These are phyloP conservation scores for Aspergillus sp. DNA, from an alignment of 2,329 filamentous ascomycete species.

Conservation along the genomic window DNA sequence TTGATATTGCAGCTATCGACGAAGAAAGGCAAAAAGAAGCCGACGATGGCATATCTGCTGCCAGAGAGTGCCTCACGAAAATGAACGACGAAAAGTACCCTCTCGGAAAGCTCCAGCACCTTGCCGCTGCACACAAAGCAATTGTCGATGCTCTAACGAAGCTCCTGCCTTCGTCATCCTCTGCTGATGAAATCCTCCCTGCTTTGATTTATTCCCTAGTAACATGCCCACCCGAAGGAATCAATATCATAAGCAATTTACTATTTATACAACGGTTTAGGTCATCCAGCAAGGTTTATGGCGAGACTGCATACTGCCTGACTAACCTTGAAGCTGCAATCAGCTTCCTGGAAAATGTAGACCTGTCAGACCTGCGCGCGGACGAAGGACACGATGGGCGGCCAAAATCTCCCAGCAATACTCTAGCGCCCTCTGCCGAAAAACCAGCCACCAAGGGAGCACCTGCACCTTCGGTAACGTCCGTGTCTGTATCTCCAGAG, in stretches of 20 bases:
- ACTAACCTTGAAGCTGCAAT: slow-evolving; percentile 94
- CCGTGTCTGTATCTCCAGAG: slow-evolving; percentile 21
- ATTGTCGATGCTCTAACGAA: slow-evolving; percentile 78
- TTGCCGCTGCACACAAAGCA: slow-evolving; percentile 82
- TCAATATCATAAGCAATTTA: slow-evolving; percentile 89
- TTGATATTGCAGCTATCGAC: slow-evolving; percentile 47
- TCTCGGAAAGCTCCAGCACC: slow-evolving; percentile 77
- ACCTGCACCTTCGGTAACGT: slow-evolving; percentile 18
- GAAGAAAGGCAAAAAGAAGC: slow-evolving; percentile 59
- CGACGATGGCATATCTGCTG: slow-evolving; percentile 59
- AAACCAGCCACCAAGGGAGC: slow-evolving; percentile 16
- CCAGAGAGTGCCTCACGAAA: slow-evolving; percentile 59
- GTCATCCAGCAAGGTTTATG: slow-evolving; percentile 74
- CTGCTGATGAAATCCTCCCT: slow-evolving; percentile 92
- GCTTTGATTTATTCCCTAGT: slow-evolving; percentile 95
- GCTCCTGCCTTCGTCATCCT: slow-evolving; percentile 63
- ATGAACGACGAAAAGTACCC: slow-evolving; percentile 88
- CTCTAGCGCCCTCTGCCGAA: slow-evolving; percentile 16
- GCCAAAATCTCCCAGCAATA: slow-evolving; percentile 42
- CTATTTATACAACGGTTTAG: slow-evolving; percentile 90
- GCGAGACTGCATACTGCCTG: slow-evolving; percentile 90
- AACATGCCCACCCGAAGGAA: slow-evolving; percentile 72
- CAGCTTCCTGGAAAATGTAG: slow-evolving; percentile 89
- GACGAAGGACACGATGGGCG: slow-evolving; percentile 66
- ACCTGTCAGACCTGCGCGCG: slow-evolving; percentile 75